Base-by-base conservation (phyloP, 1,139 yeast genomes). In the Ogataea hybrid region DNA sequence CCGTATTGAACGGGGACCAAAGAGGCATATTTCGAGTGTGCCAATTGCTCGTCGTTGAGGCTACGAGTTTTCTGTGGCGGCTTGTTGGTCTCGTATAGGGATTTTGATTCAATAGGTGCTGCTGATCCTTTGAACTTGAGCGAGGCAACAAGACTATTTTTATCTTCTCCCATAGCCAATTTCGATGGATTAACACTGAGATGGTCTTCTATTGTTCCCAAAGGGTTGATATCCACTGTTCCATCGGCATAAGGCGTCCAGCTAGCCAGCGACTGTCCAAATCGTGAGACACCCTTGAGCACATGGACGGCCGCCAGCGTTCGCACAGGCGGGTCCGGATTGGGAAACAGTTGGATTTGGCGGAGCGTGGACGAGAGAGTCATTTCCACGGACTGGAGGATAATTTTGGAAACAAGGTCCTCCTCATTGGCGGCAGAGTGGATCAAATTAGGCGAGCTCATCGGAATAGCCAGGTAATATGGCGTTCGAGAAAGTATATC, bases 211-310 rank as follows among this genome's bases (percentile, higher is more conserved):
- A 65, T 53, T 23, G 69, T 62, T 8, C 69, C 76, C 28, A 84
- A 65, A 0, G 92, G 89, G 3, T 79, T 69, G 17, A 71, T 67
- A 58, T 85, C 95, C 2, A 79, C 76, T 0, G 68, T 64, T 1
- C 77, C 79, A 52, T 80, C 79, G 0, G 92, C 89, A 58, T 84
- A 85, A 0, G 80, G 74, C 0, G 77, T 59, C 94, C 94, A 85
- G 5, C 77, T 70, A 0, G 89, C 92, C 43, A 81, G 57, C 20
- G 87, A 71, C 31, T 72, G 65, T 1, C 80, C 69, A 51, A 75
- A 76, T 41, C 89, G 65, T 0, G 87, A 77, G 25, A 71, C 71
- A 4, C 90, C 90, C 44, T 76, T 72, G 10, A 81, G 56, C 2
- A 79, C 68, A 42, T 75, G 73, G 68, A 80, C 72, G 0, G 82